These are phyloP conservation scores for Hyaloscypha hepaticicola DNA, from an alignment of 495 filamentous ascomycete genomes.

Conservation along the genomic window DNA sequence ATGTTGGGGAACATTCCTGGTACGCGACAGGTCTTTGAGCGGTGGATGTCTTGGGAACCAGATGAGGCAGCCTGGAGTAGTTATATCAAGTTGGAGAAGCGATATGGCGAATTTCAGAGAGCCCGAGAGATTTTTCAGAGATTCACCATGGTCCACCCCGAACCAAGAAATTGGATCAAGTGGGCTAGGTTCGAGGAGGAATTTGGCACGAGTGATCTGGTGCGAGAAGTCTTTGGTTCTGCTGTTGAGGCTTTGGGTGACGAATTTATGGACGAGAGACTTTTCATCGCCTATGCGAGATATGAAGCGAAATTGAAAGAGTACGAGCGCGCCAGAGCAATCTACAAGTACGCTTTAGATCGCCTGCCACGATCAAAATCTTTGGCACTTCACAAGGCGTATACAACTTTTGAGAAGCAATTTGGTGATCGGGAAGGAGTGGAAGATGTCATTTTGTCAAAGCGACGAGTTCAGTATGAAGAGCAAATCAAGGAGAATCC, in stretches of 20 bases:
- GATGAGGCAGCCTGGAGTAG: conserved; percentile 93
- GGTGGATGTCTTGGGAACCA: conserved; percentile 98
- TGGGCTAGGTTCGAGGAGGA: conserved; percentile 98
- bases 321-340: conserved; percentile 90
- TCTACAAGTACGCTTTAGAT: conserved; percentile 95
- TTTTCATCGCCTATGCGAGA: conserved; percentile 89
- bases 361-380: conserved; percentile 86
- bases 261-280: conserved; percentile 92
- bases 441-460: conserved; percentile 93
- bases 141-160: conserved; percentile 91
- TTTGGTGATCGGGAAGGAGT: conserved; percentile 92
- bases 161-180: conserved; percentile 97
- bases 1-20: conserved; percentile 91
- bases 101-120: conserved; percentile 85
- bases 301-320: conserved; percentile 95
- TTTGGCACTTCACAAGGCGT: conserved; percentile 80
- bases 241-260: conserved; percentile 91
- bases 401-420: conserved; percentile 98
- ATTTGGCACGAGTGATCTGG: conserved; percentile 82
- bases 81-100: conserved; percentile 95
- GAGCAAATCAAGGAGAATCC: conserved; percentile 90
- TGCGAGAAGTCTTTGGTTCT: conserved; percentile 86
- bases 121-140: conserved; percentile 84
- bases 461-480: conserved; percentile 90
- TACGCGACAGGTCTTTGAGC: conserved; percentile 91